Conservation (phyloP, 331 rosid species). For the Acacia pycnantha region DNA sequence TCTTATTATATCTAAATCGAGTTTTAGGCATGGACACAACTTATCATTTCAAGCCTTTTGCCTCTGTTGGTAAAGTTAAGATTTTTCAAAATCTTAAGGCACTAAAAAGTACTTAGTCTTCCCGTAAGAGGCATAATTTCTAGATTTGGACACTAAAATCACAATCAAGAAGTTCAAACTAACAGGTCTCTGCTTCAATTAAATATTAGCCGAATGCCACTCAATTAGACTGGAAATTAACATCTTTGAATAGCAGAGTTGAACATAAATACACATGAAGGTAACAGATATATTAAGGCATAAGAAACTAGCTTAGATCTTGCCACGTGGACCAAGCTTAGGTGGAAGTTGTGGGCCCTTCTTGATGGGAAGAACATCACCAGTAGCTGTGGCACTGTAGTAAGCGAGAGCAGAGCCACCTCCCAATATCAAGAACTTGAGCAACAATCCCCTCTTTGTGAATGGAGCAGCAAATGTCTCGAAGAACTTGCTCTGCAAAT, state of each 20-base stretch:
- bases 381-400: constrained; percentile 78
- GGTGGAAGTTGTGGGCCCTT: constrained; percentile 99
- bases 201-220: constrained; percentile 26
- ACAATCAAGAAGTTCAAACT: constrained; percentile 1
- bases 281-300: constrained; percentile 19
- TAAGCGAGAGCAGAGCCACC: constrained; percentile 89
- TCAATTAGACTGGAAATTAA: constrained; percentile 28
- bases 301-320: constrained; percentile 50
- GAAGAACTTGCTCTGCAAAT: constrained; percentile 91
- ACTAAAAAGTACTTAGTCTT: background rate
- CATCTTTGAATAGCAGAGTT: constrained; percentile 35
- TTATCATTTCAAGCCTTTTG: background rate
- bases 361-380: constrained; percentile 83
- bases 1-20: background rate
- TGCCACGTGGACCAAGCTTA: constrained; percentile 89
- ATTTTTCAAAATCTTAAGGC: background rate
- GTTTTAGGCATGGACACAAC: background rate
- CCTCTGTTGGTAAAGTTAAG: background rate
- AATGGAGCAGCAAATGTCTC: constrained; percentile 98
- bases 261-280: constrained; percentile 49
- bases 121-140: background rate
- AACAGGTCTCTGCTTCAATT: constrained; percentile 9
- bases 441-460: constrained; percentile 94
- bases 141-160: background rate
- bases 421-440: constrained; percentile 89